A percentile compares a stretch with the other conserved stretches of the same genome.
These are phyloP conservation scores for Ophiostoma pallidulum DNA, from an alignment of 2,329 filamentous ascomycete genomes.

Conservation along the genomic window DNA sequence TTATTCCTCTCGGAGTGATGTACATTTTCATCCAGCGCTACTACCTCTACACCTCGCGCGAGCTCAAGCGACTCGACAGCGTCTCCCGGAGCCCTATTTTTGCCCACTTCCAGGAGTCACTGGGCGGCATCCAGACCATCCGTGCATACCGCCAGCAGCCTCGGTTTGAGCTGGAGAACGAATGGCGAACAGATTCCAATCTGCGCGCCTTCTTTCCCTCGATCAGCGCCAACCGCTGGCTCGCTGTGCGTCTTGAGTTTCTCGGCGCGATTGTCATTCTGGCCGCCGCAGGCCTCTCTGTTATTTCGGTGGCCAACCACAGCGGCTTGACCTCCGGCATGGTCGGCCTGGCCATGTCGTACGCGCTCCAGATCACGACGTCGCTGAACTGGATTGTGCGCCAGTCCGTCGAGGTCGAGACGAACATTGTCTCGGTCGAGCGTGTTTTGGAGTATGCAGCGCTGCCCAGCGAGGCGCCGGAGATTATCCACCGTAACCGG, in stretches of 20 bases:
- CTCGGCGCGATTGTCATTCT: slow-evolving; percentile 92
- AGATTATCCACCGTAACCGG: slow-evolving; percentile 79
- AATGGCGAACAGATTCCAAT: slow-evolving; percentile 95
- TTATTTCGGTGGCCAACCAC: slow-evolving; percentile 66
- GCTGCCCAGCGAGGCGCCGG: slow-evolving; percentile 85
- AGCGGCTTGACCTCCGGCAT: slow-evolving; percentile 57
- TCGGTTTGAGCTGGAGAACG: slow-evolving; percentile 85
- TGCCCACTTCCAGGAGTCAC: slow-evolving; percentile 94
- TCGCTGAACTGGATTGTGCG: slow-evolving; percentile 98
- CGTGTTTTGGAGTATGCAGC: slow-evolving; percentile 91
- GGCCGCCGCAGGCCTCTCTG: slow-evolving; percentile 69
- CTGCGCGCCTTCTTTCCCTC: slow-evolving; percentile 91
- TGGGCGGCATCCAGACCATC: slow-evolving; percentile 90
- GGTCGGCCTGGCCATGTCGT: slow-evolving; percentile 93
- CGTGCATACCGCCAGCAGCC: slow-evolving; percentile 85
- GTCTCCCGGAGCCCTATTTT: slow-evolving; percentile 94
- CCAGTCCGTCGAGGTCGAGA: slow-evolving; percentile 98
- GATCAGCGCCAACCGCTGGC: slow-evolving; percentile 88
- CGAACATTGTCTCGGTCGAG: slow-evolving; percentile 98
- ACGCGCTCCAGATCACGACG: slow-evolving; percentile 92
- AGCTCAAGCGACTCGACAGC: slow-evolving; percentile 92
- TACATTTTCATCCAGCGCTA: slow-evolving; percentile 96
- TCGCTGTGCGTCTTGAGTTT: slow-evolving; percentile 90
- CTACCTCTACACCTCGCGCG: slow-evolving; percentile 90
- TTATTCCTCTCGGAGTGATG: slow-evolving; percentile 67